phyloP scores from a whole-genome alignment of 768 basidiomycete genomes.

The Suillus hirtellus region DNA sequence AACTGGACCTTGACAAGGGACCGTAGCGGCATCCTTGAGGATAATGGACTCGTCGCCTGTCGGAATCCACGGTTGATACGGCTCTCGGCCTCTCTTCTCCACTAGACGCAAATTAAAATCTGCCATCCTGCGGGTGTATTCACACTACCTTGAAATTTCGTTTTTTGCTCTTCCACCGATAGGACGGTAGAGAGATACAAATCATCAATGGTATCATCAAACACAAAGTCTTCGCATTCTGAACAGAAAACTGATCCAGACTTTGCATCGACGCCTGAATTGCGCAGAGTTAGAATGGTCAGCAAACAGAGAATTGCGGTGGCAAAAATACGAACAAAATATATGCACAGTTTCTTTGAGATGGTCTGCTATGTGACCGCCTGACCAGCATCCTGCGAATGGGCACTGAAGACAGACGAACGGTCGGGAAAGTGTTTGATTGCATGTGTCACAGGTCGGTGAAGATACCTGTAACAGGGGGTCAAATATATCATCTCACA shows the following conservation, averaged over 20 bases:
- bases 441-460: conserved; percentile 67
- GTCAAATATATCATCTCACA: not conserved
- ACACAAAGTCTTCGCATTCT: conserved; percentile 75
- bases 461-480: conserved; percentile 44
- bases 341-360: conserved; percentile 55
- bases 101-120: conserved; percentile 24
- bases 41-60: conserved; percentile 40
- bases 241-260: conserved; percentile 76
- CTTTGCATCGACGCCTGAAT: conserved; percentile 68
- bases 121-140: not conserved
- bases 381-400: conserved; percentile 69
- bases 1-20: conserved; percentile 73
- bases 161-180: conserved; percentile 58
- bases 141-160: conserved; percentile 56
- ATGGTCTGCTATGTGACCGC: conserved; percentile 58
- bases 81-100: conserved; percentile 43
- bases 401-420: conserved; percentile 75
- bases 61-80: conserved; percentile 53
- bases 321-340: conserved; percentile 55
- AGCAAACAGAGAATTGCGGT: not conserved
- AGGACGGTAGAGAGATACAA: conserved; percentile 46
- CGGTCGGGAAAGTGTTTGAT: conserved; percentile 55
- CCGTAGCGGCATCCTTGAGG: conserved; percentile 48
- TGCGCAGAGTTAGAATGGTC: not conserved
- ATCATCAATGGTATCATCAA: conserved; percentile 52